A percentile compares a stretch with the other conserved stretches of the same genome.
Evolutionary conservation across 306 rosid species (phyloP).

Genomic region (Trifolium dubium): DNA sequence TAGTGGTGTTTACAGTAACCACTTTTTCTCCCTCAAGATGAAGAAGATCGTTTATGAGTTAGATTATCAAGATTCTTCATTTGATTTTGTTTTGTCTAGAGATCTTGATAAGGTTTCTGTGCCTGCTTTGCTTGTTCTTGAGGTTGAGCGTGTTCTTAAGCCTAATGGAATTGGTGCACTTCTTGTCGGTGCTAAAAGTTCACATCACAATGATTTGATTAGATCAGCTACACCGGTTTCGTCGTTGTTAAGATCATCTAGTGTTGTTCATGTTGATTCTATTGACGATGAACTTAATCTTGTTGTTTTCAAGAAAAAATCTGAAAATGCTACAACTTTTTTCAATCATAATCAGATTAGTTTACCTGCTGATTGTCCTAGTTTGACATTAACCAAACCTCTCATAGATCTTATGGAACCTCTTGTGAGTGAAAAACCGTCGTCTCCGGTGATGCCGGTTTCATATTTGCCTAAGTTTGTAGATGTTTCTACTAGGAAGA

Average conservation of each 20-base stretch:
- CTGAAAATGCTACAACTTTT: constrained; percentile 42
- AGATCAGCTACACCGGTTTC: constrained; percentile 84
- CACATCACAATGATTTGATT: constrained; percentile 59
- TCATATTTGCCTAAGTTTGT: constrained; percentile 71
- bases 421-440: constrained; percentile 53
- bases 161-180: constrained; percentile 92
- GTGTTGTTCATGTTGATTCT: constrained; percentile 67
- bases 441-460: background rate
- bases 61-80: constrained; percentile 59
- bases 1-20: constrained; percentile 49
- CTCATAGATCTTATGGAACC: constrained; percentile 71
- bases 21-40: constrained; percentile 66
- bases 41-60: constrained; percentile 57
- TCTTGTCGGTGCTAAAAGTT: constrained; percentile 50
- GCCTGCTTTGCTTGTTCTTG: constrained; percentile 78
- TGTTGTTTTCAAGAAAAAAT: constrained; percentile 74
- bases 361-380: constrained; percentile 77
- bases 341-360: constrained; percentile 57
- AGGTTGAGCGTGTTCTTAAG: constrained; percentile 88
- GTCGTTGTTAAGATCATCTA: constrained; percentile 72
- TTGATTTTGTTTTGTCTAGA: constrained; percentile 76
- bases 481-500: constrained; percentile 61
- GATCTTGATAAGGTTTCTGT: constrained; percentile 71
- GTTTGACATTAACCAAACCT: constrained; percentile 58
- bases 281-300: constrained; percentile 57